Percentiles rank a stretch among this genome's conserved stretches.
Conservation (phyloP, 2,329 filamentous ascomycete species). For the Aspergillus sp. region DNA sequence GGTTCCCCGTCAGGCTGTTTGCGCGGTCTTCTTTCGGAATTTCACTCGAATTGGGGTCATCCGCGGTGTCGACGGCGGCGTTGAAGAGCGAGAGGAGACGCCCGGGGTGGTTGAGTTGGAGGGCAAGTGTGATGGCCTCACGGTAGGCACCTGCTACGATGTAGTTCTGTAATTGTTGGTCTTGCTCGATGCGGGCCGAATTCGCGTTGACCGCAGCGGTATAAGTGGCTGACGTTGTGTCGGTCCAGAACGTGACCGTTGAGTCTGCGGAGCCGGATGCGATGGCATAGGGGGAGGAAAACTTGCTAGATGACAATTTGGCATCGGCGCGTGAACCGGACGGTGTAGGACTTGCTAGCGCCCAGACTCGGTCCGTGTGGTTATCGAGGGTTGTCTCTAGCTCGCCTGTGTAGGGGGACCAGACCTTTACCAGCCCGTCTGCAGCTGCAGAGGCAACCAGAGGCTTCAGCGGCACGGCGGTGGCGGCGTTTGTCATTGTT, state of each 20-base stretch:
- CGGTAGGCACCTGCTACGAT: slow-evolving; percentile 85
- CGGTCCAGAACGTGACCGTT: slow-evolving; percentile 91
- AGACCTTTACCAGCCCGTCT: slow-evolving; percentile 94
- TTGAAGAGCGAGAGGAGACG: slow-evolving; percentile 82
- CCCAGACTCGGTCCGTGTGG: slow-evolving; percentile 95
- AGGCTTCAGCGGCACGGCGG: slow-evolving; percentile 30
- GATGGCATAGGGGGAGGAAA: slow-evolving; percentile 61
- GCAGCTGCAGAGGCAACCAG: slow-evolving; percentile 79
- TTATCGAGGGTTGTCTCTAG: slow-evolving; percentile 89
- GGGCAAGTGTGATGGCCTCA: slow-evolving; percentile 85
- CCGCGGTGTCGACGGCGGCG: slow-evolving; percentile 71
- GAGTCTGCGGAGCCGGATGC: slow-evolving; percentile 92
- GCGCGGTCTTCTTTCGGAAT: slow-evolving; percentile 26
- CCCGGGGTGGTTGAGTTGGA: slow-evolving; percentile 92
- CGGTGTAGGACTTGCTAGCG: slow-evolving; percentile 66
- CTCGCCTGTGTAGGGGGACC: slow-evolving; percentile 85
- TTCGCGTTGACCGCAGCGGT: slow-evolving; percentile 71
- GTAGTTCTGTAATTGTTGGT: slow-evolving; percentile 91
- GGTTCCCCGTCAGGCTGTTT: slow-evolving; percentile 45
- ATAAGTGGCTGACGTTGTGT: slow-evolving; percentile 80
- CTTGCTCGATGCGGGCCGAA: slow-evolving; percentile 82
- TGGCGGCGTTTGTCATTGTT: slow-evolving; percentile 28
- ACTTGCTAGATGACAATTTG: slow-evolving; percentile 29
- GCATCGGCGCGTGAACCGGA: slow-evolving; percentile 33
- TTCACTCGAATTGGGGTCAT: slow-evolving; percentile 51